These are phyloP conservation scores for Backusella morwellensis DNA, from an alignment of 192 early-diverging fungal genomes.

Conservation along the genomic window DNA sequence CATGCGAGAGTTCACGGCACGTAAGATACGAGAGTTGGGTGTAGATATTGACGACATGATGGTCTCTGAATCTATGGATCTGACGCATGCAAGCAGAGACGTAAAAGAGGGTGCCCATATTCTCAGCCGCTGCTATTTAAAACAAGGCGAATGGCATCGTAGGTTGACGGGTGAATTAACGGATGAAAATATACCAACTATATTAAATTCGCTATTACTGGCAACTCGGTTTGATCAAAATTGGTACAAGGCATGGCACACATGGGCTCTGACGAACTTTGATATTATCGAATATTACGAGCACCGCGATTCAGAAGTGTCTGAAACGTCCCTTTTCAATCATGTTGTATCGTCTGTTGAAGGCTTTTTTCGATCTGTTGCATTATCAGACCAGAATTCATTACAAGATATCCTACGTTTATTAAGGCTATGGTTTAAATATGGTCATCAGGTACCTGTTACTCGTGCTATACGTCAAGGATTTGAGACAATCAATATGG, in stretches of 20 bases:
- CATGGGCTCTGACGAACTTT: slow-evolving; percentile 94
- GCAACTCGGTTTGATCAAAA: slow-evolving; percentile 87
- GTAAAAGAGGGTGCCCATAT: slow-evolving; percentile 47
- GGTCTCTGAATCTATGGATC: slow-evolving; percentile 42
- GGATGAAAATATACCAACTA: slow-evolving; percentile 59
- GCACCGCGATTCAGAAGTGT: slow-evolving; percentile 38
- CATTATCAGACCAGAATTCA: slow-evolving; percentile 78
- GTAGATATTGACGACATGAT: slow-evolving; percentile 49
- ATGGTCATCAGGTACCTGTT: slow-evolving; percentile 84
- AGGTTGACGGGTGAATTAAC: slow-evolving; percentile 46
- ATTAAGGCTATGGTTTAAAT: slow-evolving; percentile 95
- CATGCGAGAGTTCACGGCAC: slow-evolving; percentile 76
- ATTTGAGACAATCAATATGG: slow-evolving; percentile 78
- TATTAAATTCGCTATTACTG: slow-evolving; percentile 75
- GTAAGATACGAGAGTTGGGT: slow-evolving; percentile 70
- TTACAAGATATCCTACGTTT: slow-evolving; percentile 93
- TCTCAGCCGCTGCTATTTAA: slow-evolving; percentile 87
- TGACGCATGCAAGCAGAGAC: slow-evolving; percentile 36
- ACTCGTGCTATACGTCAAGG: slow-evolving; percentile 77
- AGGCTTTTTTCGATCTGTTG: slow-evolving; percentile 92
- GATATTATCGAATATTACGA: slow-evolving; percentile 80
- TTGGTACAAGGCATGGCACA: slow-evolving; percentile 98
- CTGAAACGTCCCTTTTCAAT: slow-evolving; percentile 43
- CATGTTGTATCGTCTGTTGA: slow-evolving; percentile 90
- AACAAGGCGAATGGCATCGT: slow-evolving; percentile 93